A percentile compares a stretch with the other conserved stretches of the same genome.
Conservation (phyloP, 441 rosid genomes). For the Adansonia gregorii region DNA sequence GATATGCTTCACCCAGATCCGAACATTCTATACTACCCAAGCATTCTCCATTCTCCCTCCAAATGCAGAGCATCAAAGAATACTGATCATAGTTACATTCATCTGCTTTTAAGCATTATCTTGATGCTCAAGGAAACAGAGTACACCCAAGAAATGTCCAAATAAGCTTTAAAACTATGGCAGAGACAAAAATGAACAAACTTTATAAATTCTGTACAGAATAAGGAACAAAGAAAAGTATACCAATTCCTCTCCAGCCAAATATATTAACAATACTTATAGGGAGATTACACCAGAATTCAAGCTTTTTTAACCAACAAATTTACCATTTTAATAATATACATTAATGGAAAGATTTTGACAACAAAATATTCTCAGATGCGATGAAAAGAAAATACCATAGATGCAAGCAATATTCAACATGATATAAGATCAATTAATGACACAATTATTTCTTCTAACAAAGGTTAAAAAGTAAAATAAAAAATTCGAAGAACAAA, state of each 20-base stretch:
- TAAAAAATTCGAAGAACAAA: background rate
- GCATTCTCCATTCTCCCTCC: background rate
- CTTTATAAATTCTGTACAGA: no score
- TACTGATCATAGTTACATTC: background rate
- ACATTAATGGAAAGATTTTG: background rate
- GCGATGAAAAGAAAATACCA: background rate
- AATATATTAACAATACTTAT: background rate
- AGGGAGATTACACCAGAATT: background rate
- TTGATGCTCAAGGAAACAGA: background rate
- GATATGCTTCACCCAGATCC: background rate
- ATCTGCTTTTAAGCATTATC: background rate
- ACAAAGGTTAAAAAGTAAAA: background rate
- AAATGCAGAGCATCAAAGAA: background rate
- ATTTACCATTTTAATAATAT: background rate
- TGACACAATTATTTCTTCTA: background rate
- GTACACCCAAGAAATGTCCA: slow-evolving; percentile 3
- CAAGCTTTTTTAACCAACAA: background rate
- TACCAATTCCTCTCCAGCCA: background rate
- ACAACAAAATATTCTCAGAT: background rate
- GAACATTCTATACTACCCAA: slow-evolving; percentile 1
- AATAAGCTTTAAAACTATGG: background rate
- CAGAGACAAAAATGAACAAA: background rate
- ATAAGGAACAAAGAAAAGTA: background rate
- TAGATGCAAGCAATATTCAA: background rate
- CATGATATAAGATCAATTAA: background rate